These are phyloP conservation scores for Centella asiatica DNA, from an alignment of 129 eudicot genomes.

Conservation along the genomic window DNA sequence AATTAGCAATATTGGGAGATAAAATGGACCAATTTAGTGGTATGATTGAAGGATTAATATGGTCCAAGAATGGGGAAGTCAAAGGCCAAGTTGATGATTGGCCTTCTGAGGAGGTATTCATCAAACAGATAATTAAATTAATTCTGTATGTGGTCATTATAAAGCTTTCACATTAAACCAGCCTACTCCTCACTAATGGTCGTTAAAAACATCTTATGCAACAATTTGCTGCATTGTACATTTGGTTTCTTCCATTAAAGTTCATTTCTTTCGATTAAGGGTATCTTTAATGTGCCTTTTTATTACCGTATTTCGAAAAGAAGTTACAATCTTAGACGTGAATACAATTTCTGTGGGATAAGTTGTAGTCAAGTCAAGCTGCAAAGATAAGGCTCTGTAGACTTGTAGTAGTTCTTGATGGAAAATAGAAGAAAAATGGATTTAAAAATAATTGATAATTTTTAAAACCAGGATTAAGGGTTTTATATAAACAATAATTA, in stretches of 20 bases:
- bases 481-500: too few relatives aligned
- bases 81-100: slow-evolving; percentile 33
- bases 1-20: slow-evolving; percentile 44
- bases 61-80: slow-evolving; percentile 36
- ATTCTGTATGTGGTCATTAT: background rate
- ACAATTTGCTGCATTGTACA: background rate
- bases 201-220: background rate
- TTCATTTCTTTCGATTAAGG: background rate
- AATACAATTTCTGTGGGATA: too few relatives aligned
- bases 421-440: too few relatives aligned
- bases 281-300: background rate
- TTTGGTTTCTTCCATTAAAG: too few relatives aligned
- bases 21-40: slow-evolving; percentile 41
- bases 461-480: too few relatives aligned
- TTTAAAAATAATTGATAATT: too few relatives aligned
- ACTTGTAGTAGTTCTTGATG: too few relatives aligned
- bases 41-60: slow-evolving; percentile 40
- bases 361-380: too few relatives aligned
- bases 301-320: too few relatives aligned
- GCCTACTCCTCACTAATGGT: background rate
- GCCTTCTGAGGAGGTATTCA: slow-evolving; percentile 61
- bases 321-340: too few relatives aligned
- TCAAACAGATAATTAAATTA: background rate
- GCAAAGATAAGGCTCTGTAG: too few relatives aligned
- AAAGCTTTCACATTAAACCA: background rate